Base-by-base conservation (phyloP, 176 grass and related monocot genomes). In the Ampelocalamus luodianensis region DNA sequence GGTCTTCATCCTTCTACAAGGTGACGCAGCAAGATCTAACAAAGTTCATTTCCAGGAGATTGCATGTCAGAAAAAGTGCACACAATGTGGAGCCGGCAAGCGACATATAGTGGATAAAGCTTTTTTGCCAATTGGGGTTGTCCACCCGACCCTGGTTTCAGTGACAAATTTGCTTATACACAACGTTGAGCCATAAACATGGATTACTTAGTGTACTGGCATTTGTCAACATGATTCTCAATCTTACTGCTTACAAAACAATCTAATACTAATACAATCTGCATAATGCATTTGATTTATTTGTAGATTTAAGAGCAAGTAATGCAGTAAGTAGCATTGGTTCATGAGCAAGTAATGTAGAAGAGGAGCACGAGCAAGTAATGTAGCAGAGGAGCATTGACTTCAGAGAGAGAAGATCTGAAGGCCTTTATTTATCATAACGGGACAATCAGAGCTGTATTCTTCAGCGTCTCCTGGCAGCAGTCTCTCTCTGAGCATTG, bases 401-500 rank as follows among this genome's bases (percentile, higher is more conserved):
- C 34, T 63, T 74, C 24, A 16, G 14, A 61, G 12, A 24, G 24
- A 56, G 61, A 79, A 39, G 40, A 48, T 76, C 14, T 5, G 45
- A 24, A 84, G 24, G 62, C 23, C 34, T 68, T 87, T 80, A 87
- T 75, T 87, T 64, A 14, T 54, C 53, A 70, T 43, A 65, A 83
- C 8, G 26, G 32, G 51, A 71, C 27, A 46, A 17, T 61, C 20
- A 37, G 24, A 62, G 10, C 40, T 84, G 44, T 13, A 32, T 44
- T 63, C 68, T 67, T 90, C 76, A 94, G 68, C 93, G 91, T 72
- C 90, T 88, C 70, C 97, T 85, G 46, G 97, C 93, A 43, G 97
- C 93, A 40, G 93, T 99, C 79, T 94, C 97, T 61, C 93, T 86
- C 81, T 99, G 97, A 4, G 88, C 86, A 53, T 99, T 96, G 83